A percentile compares a stretch with the other conserved stretches of the same genome.
These are phyloP conservation scores for Podospora sp. DNA, from an alignment of 495 filamentous ascomycete species.

Conservation along the genomic window DNA sequence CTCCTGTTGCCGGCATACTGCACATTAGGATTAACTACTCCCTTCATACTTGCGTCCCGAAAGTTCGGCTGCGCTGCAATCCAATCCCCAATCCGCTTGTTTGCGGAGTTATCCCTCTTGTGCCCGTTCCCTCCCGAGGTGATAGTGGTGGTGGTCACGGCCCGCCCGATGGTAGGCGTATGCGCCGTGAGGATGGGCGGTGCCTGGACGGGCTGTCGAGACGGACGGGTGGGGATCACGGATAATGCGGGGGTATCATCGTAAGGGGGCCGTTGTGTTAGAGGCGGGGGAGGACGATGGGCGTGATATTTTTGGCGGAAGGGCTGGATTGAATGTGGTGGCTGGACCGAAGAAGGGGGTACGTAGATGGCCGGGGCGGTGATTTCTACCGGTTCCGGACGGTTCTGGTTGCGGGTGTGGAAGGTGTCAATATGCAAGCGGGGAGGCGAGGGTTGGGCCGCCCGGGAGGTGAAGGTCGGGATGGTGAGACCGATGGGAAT, in stretches of 20 bases:
- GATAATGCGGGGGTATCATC: neutral
- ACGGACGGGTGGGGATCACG: neutral
- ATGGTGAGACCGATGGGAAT: constrained; percentile 12
- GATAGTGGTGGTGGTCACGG: neutral
- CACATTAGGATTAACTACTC: neutral
- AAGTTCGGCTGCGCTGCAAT: constrained; percentile 3
- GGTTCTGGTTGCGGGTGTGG: neutral
- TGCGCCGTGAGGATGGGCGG: neutral
- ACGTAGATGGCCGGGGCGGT: neutral
- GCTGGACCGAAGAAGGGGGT: neutral
- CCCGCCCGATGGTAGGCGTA: neutral
- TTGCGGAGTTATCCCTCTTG: neutral
- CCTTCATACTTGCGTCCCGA: neutral
- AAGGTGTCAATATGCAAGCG: constrained; percentile 16
- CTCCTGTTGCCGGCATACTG: neutral
- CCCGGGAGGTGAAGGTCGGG: constrained; percentile 13
- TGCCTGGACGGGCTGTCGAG: neutral
- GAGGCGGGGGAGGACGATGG: neutral
- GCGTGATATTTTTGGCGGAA: neutral
- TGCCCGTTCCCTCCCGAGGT: neutral
- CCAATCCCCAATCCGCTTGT: constrained; percentile 13
- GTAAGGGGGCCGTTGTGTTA: neutral
- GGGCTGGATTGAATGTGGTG: neutral
- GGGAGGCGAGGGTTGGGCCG: constrained; percentile 10
- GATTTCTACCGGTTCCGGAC: neutral